Conservation (phyloP, 345 rosid genomes). For the Pistacia vera region DNA sequence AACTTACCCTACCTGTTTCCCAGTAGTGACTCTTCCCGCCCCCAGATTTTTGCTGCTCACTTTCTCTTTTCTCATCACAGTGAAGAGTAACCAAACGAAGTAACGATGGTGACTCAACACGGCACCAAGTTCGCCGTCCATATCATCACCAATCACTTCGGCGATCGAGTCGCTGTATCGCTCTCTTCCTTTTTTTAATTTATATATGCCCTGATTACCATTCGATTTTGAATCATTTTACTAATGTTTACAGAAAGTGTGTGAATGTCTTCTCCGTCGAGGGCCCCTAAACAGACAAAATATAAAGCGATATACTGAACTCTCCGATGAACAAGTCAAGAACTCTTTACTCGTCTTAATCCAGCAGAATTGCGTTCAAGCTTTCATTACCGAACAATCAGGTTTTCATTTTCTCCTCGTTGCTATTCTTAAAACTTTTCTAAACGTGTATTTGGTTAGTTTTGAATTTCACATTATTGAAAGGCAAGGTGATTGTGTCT, state of each 20-base stretch:
- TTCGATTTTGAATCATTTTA: not conserved
- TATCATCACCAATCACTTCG: slow-evolving; percentile 74
- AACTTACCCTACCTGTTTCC: not conserved
- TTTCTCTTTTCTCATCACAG: not conserved
- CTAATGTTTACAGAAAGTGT: slow-evolving; percentile 61
- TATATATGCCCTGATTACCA: not conserved
- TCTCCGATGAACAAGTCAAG: slow-evolving; percentile 50
- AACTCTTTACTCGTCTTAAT: slow-evolving; percentile 68
- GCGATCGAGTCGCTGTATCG: slow-evolving; percentile 73
- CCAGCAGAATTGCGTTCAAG: slow-evolving; percentile 89
- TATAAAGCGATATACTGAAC: slow-evolving; percentile 50
- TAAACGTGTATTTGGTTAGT: not conserved
- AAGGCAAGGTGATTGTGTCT: not conserved
- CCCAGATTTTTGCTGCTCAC: not conserved
- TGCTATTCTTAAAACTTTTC: not conserved
- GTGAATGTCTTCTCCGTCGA: slow-evolving; percentile 75
- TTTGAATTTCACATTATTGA: not conserved
- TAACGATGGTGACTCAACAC: slow-evolving; percentile 32
- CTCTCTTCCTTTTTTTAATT: slow-evolving; percentile 5
- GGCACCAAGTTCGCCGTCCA: slow-evolving; percentile 75
- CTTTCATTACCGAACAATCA: slow-evolving; percentile 52
- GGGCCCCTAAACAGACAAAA: slow-evolving; percentile 56
- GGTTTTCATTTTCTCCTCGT: slow-evolving; percentile 20
- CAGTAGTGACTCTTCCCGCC: not conserved
- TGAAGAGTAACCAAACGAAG: not conserved